phyloP scores from a whole-genome alignment of 352 stramenopile species.

The Phytophthora citricola region DNA sequence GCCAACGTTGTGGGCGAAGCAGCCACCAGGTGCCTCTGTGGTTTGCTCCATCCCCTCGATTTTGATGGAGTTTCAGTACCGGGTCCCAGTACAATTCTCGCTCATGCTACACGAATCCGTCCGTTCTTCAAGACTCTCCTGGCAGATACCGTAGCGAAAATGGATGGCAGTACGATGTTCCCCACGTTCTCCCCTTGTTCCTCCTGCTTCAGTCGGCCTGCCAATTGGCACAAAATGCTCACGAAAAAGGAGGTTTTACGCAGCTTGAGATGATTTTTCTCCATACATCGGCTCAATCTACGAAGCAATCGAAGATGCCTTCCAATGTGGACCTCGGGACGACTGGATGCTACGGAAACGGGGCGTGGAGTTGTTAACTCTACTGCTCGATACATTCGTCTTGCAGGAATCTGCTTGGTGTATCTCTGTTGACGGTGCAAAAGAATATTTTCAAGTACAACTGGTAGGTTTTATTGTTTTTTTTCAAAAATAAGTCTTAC shows the following conservation, averaged over 20 bases:
- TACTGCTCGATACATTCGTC: slow-evolving; percentile 55
- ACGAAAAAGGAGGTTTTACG: slow-evolving; percentile 29
- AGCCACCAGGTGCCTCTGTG: slow-evolving; percentile 57
- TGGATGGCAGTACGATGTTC: slow-evolving; percentile 60
- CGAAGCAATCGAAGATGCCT: slow-evolving; percentile 67
- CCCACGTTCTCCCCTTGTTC: slow-evolving; percentile 55
- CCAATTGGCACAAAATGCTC: slow-evolving; percentile 38
- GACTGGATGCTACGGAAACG: slow-evolving; percentile 67
- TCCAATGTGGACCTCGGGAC: slow-evolving; percentile 53
- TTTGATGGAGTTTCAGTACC: slow-evolving; percentile 57
- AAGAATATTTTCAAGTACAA: slow-evolving; percentile 39
- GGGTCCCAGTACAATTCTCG: slow-evolving; percentile 27
- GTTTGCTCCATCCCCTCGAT: slow-evolving; percentile 52
- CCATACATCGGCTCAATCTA: slow-evolving; percentile 50
- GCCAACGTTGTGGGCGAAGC: slow-evolving; percentile 53
- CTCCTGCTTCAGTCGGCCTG: slow-evolving; percentile 52
- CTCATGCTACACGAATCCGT: slow-evolving; percentile 44
- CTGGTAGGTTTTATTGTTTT: slow-evolving; percentile 34
- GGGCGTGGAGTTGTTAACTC: slow-evolving; percentile 55
- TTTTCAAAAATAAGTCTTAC: not conserved
- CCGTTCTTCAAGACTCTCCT: slow-evolving; percentile 49
- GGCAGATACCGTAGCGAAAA: slow-evolving; percentile 41
- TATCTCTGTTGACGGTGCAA: slow-evolving; percentile 12
- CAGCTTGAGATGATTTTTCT: slow-evolving; percentile 42
- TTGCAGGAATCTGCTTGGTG: slow-evolving; percentile 33